Percentiles rank a stretch among this genome's conserved stretches.
These are phyloP conservation scores for Ajuga chamaepitys DNA, from an alignment of 257 asterid genomes.

Conservation along the genomic window DNA sequence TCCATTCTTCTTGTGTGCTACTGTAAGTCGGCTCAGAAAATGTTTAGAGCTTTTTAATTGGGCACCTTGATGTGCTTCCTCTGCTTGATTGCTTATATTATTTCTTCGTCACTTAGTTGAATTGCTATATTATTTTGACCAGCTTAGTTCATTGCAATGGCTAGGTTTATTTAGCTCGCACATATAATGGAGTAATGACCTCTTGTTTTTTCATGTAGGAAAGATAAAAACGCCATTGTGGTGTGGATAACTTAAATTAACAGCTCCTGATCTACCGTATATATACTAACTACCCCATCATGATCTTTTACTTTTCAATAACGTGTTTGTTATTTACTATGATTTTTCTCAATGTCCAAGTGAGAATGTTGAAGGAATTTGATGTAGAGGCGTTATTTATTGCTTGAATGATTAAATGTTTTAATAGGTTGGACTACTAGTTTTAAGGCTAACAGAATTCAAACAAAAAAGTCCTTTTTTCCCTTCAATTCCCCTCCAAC, in stretches of 20 bases:
- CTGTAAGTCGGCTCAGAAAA: conserved; percentile 54
- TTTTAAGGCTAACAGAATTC: too few relatives aligned
- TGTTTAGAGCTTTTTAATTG: background rate
- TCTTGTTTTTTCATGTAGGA: background rate
- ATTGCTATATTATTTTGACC: background rate
- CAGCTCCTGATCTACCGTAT: background rate
- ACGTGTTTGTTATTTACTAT: background rate
- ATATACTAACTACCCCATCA: background rate
- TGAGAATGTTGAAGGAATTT: background rate
- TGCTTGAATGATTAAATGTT: too few relatives aligned
- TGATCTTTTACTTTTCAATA: background rate
- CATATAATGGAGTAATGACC: background rate
- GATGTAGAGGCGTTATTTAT: too few relatives aligned
- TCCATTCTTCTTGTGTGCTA: conserved; percentile 95
- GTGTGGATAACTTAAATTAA: background rate
- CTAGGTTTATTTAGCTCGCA: background rate
- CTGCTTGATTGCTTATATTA: background rate
- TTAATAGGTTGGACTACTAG: too few relatives aligned
- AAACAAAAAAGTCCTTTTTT: too few relatives aligned
- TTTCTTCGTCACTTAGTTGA: background rate
- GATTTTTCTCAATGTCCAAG: background rate
- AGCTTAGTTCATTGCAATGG: background rate
- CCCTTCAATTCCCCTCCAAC: too few relatives aligned
- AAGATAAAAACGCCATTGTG: background rate
- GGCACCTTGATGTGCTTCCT: conserved; percentile 5